These are phyloP conservation scores for Trematosphaeria pertusa DNA, from an alignment of 2,329 filamentous ascomycete genomes.

Conservation along the genomic window DNA sequence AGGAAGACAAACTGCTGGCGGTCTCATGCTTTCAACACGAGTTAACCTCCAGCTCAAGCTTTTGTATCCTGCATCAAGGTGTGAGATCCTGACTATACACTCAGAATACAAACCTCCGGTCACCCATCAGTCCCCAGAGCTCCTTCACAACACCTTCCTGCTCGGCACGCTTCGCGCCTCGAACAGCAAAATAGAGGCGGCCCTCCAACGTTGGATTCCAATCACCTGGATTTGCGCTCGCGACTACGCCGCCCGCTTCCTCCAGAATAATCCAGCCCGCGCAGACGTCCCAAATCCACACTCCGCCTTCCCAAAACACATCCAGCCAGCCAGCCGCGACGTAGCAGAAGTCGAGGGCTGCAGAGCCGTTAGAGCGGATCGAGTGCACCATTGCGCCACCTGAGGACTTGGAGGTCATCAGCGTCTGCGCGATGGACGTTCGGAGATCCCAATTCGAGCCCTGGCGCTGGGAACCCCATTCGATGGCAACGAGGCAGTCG, in stretches of 20 bases:
- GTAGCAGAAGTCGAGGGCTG: constrained; percentile 49
- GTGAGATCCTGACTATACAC: too few species aligned
- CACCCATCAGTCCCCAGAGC: constrained; percentile 46
- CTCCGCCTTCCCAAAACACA: constrained; percentile 47
- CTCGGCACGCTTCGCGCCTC: constrained; percentile 36
- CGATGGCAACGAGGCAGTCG: constrained; percentile 42
- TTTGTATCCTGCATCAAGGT: too few species aligned
- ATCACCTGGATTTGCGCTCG: constrained; percentile 43
- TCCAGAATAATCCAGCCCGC: constrained; percentile 49
- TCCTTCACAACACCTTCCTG: constrained; percentile 43
- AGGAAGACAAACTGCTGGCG: too few species aligned
- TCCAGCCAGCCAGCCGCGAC: constrained; percentile 46
- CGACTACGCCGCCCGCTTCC: constrained; percentile 48
- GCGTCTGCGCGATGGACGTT: constrained; percentile 31
- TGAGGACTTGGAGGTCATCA: constrained; percentile 34
- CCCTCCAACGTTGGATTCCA: constrained; percentile 46
- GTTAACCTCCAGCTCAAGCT: too few species aligned
- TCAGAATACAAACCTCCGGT: constrained; percentile 38
- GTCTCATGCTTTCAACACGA: too few species aligned
- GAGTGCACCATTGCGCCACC: constrained; percentile 45
- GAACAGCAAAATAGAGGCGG: constrained; percentile 43
- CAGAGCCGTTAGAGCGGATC: constrained; percentile 44
- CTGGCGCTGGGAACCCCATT: constrained; percentile 48
- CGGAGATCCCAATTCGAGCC: constrained; percentile 48
- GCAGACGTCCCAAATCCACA: constrained; percentile 46